Percentiles rank a stretch among this genome's conserved stretches.
Evolutionary conservation across 805 yeast species (phyloP).

Genomic region (Jamesozyma gamospora): DNA sequence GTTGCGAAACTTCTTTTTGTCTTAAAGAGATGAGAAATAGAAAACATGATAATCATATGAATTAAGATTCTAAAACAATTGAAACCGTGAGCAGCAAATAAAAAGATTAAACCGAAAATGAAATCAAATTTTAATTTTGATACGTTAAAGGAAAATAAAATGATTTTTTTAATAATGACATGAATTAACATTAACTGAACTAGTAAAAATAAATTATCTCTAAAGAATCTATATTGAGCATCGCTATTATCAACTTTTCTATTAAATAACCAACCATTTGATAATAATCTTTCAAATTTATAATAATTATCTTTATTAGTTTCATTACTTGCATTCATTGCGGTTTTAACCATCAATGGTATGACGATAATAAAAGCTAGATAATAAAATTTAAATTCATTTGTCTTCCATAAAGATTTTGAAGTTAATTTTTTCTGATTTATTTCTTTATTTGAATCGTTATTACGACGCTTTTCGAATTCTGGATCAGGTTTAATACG

Average conservation of each 20-base stretch:
- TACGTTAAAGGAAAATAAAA: constrained; percentile 17
- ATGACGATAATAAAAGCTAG: constrained; percentile 56
- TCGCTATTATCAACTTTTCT: constrained; percentile 90
- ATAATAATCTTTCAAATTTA: constrained; percentile 47
- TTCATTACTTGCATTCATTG: constrained; percentile 69
- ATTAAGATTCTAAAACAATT: constrained; percentile 51
- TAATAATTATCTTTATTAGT: constrained; percentile 61
- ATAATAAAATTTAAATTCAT: constrained; percentile 64
- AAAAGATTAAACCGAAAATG: constrained; percentile 55
- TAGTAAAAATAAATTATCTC: constrained; percentile 66
- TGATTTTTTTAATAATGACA: constrained; percentile 35
- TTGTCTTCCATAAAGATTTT: constrained; percentile 47
- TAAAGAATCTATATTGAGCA: constrained; percentile 74
- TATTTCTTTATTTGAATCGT: not conserved
- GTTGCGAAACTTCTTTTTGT: constrained; percentile 32
- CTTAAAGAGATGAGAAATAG: constrained; percentile 18
- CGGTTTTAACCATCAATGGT: constrained; percentile 75
- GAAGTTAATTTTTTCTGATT: not conserved
- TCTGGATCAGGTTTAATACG: constrained; percentile 18
- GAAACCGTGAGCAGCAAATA: constrained; percentile 72
- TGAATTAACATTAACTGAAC: constrained; percentile 49
- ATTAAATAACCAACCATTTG: constrained; percentile 85
- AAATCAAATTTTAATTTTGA: constrained; percentile 60
- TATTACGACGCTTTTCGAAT: constrained; percentile 1
- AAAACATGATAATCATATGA: constrained; percentile 48